These are phyloP conservation scores for Aspergillus fijiensis DNA, from an alignment of 2,329 filamentous ascomycete genomes.

Conservation along the genomic window DNA sequence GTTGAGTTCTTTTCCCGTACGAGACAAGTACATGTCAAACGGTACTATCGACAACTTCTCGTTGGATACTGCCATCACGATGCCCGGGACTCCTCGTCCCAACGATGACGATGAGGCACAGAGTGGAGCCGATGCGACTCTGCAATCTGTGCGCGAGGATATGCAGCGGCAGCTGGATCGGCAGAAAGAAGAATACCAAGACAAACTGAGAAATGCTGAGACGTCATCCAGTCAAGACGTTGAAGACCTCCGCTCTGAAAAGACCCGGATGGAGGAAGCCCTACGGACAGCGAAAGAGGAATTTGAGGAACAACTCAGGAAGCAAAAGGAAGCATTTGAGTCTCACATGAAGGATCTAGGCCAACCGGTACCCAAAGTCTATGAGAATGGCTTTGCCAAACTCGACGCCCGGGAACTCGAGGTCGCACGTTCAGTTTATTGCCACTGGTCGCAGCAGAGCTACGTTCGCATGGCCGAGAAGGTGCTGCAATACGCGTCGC, in stretches of 20 bases:
- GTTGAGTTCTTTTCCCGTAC: slow-evolving; percentile 77
- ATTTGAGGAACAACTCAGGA: slow-evolving; percentile 81
- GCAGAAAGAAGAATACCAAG: slow-evolving; percentile 79
- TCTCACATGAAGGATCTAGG: slow-evolving; percentile 76
- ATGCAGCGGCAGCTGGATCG: slow-evolving; percentile 80
- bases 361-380: slow-evolving; percentile 55
- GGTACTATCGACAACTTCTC: slow-evolving; percentile 96
- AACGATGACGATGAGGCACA: slow-evolving; percentile 66
- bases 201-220: slow-evolving; percentile 73
- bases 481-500: slow-evolving; percentile 81
- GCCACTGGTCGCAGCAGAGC: slow-evolving; percentile 77
- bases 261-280: slow-evolving; percentile 78
- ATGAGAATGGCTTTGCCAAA: slow-evolving; percentile 44
- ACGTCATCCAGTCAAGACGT: slow-evolving; percentile 70
- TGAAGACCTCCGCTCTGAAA: slow-evolving; percentile 80
- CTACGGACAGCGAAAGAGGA: slow-evolving; percentile 77
- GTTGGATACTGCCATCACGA: slow-evolving; percentile 87
- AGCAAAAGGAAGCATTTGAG: slow-evolving; percentile 82
- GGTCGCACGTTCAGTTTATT: slow-evolving; percentile 64
- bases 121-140: slow-evolving; percentile 53
- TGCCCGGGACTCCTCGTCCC: slow-evolving; percentile 81
- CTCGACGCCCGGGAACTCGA: slow-evolving; percentile 71
- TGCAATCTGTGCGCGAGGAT: slow-evolving; percentile 74
- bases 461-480: slow-evolving; percentile 94
- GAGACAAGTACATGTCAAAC: slow-evolving; percentile 94